A percentile compares a stretch with the other conserved stretches of the same genome.
Evolutionary conservation across 139 green algal genomes (phyloP).

Genomic region (Haematococcus lacustris): DNA sequence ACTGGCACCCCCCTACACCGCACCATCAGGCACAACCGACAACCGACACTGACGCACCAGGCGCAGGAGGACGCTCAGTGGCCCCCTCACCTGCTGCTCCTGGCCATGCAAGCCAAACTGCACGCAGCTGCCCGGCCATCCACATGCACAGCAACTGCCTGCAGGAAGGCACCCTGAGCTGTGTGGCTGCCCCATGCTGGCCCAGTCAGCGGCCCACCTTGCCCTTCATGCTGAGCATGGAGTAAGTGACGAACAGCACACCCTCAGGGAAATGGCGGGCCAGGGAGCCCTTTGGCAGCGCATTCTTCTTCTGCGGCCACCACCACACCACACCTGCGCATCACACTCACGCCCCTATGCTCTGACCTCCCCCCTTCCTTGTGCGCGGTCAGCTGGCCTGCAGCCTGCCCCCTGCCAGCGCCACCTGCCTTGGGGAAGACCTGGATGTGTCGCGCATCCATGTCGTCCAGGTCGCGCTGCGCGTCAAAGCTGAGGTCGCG

Average conservation of each 20-base stretch:
- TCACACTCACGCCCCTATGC: background rate
- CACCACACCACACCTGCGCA: background rate
- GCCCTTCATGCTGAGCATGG: slow-evolving; percentile 30
- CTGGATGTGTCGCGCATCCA: slow-evolving; percentile 29
- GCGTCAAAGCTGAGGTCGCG: slow-evolving; percentile 70
- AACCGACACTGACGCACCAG: no score
- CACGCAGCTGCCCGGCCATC: no score
- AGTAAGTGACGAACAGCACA: slow-evolving; percentile 75
- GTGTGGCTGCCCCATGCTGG: no score
- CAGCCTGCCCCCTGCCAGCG: background rate
- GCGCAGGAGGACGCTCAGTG: no score
- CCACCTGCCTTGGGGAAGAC: slow-evolving; percentile 43
- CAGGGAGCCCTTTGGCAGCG: slow-evolving; percentile 15
- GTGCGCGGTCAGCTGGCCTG: background rate
- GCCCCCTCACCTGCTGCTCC: no score
- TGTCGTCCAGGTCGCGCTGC: slow-evolving; percentile 67
- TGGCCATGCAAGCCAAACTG: no score
- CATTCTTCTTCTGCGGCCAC: slow-evolving; percentile 28
- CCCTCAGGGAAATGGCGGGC: slow-evolving; percentile 29
- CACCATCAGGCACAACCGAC: no score
- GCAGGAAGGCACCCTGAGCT: no score
- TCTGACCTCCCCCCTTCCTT: background rate
- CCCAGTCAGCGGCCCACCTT: no score
- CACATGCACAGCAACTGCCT: no score
- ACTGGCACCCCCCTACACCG: no score